phyloP scores from a whole-genome alignment of 2,329 filamentous ascomycete species.

The Paecilomyces formosus region DNA sequence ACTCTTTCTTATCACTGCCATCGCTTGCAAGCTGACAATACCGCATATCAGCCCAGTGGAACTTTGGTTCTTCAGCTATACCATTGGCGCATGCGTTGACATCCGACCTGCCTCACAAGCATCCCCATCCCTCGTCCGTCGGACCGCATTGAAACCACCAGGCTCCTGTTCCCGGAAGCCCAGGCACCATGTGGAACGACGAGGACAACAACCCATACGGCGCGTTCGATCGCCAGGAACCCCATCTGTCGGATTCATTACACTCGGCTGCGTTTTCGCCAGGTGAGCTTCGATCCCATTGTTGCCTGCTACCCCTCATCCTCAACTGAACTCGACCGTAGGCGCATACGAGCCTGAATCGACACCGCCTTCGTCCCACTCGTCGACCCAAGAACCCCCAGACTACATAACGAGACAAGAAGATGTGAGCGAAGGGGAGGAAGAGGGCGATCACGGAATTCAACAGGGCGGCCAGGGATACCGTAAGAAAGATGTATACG shows the following conservation, averaged over 20 bases:
- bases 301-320: neutral
- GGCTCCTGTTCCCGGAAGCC: neutral
- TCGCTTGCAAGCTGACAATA: neutral
- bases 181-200: slow-evolving; percentile 84
- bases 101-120: neutral
- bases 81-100: neutral
- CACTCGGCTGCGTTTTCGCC: slow-evolving; percentile 47
- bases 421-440: slow-evolving; percentile 54
- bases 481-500: slow-evolving; percentile 77
- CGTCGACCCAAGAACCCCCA: slow-evolving; percentile 60
- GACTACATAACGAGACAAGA: slow-evolving; percentile 46
- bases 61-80: too few species aligned
- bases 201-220: slow-evolving; percentile 98
- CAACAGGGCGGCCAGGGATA: slow-evolving; percentile 44
- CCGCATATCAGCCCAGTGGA: neutral
- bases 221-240: slow-evolving; percentile 83
- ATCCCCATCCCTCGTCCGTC: neutral
- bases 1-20: neutral
- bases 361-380: slow-evolving; percentile 63
- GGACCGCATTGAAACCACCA: neutral
- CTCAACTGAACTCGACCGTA: slow-evolving; percentile 1
- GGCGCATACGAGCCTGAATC: slow-evolving; percentile 53
- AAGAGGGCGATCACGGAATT: slow-evolving; percentile 43
- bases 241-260: slow-evolving; percentile 61
- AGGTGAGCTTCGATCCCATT: slow-evolving; percentile 40